Evolutionary conservation across 306 rosid genomes (phyloP), one percentile per base, ranked within the genome.

Genomic region (Trifolium subterraneum): DNA sequence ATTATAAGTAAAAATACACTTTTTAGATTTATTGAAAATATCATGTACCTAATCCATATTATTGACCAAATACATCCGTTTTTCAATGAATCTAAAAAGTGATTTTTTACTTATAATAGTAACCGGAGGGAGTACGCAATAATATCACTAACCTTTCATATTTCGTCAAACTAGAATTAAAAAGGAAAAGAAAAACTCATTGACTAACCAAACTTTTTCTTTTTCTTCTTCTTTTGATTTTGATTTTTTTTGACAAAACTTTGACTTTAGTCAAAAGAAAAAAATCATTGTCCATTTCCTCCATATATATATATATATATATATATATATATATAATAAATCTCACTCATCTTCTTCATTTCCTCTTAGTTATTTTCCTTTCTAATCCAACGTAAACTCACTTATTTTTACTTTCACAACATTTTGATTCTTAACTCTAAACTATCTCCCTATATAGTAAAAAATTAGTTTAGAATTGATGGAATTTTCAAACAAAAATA

Each of bases 401-500:
- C 23, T n/a, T 50, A 50, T 50, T 22, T 14, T 55, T 13, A 35
- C 2, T 22, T 22, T 12, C 62, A 22, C 8, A 5, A 10, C 33
- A 58, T 23, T 56, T 23, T 25, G 18, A 58, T 58, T 25, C 35
- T 31, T 3, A 60, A 60, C 38, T 4, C 19, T 1, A 27, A 13
- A 10, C 6, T 12, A 4, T 29, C 2, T 59, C 10, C 0, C 10
- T 0, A 29, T 29, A 14, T n/a, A 60, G 39, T 29, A 36, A 45
- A 50, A 9, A 31, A 87, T 93, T 93, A 86, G 90, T 33, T 86
- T 93, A 73, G 93, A 89, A 70, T 84, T 89, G 25, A 79, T 93
- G 88, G 62, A 82, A 18, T 93, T 90, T 38, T 86, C 81, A 0
- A 86, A 86, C 77, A 75, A 85, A 59, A 90, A 93, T 6, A 92